Evolutionary conservation across 2,329 filamentous ascomycete species (phyloP).

Genomic region (Aspergillus jensenii): DNA sequence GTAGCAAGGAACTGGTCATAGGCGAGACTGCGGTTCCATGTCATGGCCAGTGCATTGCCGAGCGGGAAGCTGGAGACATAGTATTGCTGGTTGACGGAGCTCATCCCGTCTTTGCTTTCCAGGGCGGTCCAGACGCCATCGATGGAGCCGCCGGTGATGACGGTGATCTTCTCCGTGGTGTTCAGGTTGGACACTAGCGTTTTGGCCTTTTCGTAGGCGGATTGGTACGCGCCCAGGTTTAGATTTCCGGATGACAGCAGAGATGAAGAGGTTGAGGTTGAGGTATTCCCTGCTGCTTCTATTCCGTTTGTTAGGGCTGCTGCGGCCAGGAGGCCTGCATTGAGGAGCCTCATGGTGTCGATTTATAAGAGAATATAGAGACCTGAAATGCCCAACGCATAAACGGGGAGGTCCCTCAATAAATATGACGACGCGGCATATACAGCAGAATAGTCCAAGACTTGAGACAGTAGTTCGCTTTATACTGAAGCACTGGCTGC

Average conservation of each 20-base stretch:
- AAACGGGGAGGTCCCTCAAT: too few species aligned
- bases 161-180: not conserved
- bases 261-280: not conserved
- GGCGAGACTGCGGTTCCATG: not conserved
- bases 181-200: not conserved
- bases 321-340: too few species aligned
- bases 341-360: too few species aligned
- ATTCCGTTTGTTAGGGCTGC: too few species aligned
- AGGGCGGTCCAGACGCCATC: not conserved
- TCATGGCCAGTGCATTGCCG: not conserved
- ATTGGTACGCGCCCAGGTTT: not conserved
- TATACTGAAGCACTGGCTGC: too few species aligned
- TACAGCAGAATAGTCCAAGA: too few species aligned
- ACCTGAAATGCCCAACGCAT: too few species aligned
- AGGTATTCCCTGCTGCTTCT: not conserved
- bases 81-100: not conserved
- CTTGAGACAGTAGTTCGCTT: too few species aligned
- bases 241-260: not conserved
- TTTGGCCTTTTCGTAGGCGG: not conserved
- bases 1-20: not conserved
- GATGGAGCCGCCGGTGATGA: not conserved
- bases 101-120: not conserved
- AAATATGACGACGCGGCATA: too few species aligned
- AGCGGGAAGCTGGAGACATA: not conserved
- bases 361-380: too few species aligned